Percentiles rank a stretch among this genome's conserved stretches.
These are phyloP conservation scores for Tulasnella sp. DNA, from an alignment of 768 basidiomycete genomes.

Conservation along the genomic window DNA sequence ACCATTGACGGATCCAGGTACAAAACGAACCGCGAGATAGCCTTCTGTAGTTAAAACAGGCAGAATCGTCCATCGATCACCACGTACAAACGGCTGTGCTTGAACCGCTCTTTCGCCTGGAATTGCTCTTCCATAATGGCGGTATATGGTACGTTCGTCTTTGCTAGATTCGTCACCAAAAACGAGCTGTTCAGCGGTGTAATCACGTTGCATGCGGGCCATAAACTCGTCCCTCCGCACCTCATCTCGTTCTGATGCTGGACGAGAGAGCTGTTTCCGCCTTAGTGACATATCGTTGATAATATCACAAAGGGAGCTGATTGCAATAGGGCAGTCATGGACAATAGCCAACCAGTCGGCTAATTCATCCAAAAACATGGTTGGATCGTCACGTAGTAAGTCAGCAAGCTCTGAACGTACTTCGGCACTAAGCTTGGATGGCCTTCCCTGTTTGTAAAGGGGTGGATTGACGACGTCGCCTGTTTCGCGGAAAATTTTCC, in stretches of 20 bases:
- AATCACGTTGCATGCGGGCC: not conserved
- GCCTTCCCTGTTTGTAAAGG: not conserved
- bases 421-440: not conserved
- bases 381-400: not conserved
- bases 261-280: slow-evolving; percentile 15
- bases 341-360: not conserved
- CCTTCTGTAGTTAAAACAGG: slow-evolving; percentile 28
- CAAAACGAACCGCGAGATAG: slow-evolving; percentile 25
- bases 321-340: not conserved
- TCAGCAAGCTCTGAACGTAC: not conserved
- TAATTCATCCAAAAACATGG: not conserved
- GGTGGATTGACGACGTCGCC: not conserved
- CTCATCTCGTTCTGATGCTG: slow-evolving; percentile 18
- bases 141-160: slow-evolving; percentile 22
- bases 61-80: slow-evolving; percentile 26
- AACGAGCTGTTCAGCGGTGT: slow-evolving; percentile 21
- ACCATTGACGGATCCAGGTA: slow-evolving; percentile 28
- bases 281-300: slow-evolving; percentile 9
- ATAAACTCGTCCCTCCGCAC: not conserved
- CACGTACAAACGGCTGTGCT: slow-evolving; percentile 22
- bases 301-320: not conserved
- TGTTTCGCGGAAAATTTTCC: not conserved
- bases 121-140: slow-evolving; percentile 23
- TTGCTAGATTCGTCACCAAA: slow-evolving; percentile 27
- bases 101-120: slow-evolving; percentile 20